These are phyloP conservation scores for Dacryopinax spathularia DNA, from an alignment of 768 basidiomycete species.

Conservation along the genomic window DNA sequence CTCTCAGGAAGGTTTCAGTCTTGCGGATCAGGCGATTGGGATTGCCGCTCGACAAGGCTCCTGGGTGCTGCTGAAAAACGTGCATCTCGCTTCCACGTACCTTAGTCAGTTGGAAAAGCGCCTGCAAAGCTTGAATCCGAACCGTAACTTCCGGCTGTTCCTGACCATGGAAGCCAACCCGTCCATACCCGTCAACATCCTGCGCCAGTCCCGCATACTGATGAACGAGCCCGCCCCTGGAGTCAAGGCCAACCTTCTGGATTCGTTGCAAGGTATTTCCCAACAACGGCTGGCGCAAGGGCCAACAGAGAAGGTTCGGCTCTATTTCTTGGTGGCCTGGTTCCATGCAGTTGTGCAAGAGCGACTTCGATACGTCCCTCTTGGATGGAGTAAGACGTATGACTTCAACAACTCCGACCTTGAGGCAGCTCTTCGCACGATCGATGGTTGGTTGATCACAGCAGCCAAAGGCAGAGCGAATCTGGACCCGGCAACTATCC, in stretches of 20 bases:
- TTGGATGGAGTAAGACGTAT: constrained; percentile 94
- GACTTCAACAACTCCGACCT: constrained; percentile 99
- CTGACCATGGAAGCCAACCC: constrained; percentile 96
- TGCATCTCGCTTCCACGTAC: constrained; percentile 92
- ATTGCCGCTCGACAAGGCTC: constrained; percentile 82
- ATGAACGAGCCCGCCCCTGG: constrained; percentile 99
- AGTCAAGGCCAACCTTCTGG: constrained; percentile 87
- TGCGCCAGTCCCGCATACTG: constrained; percentile 86
- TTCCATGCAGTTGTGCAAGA: constrained; percentile 98
- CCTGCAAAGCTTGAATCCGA: constrained; percentile 76
- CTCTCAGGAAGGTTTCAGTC: constrained; percentile 88
- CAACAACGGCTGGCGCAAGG: constrained; percentile 63
- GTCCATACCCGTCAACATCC: constrained; percentile 87
- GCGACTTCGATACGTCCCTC: constrained; percentile 84
- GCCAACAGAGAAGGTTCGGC: constrained; percentile 78
- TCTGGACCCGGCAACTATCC: constrained; percentile 79
- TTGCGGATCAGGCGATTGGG: constrained; percentile 93
- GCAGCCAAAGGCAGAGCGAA: constrained; percentile 81
- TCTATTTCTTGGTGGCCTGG: constrained; percentile 96
- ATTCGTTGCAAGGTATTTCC: constrained; percentile 65
- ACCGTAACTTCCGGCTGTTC: constrained; percentile 90
- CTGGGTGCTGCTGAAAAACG: constrained; percentile 96
- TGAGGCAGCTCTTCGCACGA: constrained; percentile 79
- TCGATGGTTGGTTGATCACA: constrained; percentile 74
- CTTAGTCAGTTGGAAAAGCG: constrained; percentile 93